Evolutionary conservation across 306 rosid genomes (phyloP), one percentile per base, ranked within the genome.

Genomic region (Hylodesmum podocarpum): DNA sequence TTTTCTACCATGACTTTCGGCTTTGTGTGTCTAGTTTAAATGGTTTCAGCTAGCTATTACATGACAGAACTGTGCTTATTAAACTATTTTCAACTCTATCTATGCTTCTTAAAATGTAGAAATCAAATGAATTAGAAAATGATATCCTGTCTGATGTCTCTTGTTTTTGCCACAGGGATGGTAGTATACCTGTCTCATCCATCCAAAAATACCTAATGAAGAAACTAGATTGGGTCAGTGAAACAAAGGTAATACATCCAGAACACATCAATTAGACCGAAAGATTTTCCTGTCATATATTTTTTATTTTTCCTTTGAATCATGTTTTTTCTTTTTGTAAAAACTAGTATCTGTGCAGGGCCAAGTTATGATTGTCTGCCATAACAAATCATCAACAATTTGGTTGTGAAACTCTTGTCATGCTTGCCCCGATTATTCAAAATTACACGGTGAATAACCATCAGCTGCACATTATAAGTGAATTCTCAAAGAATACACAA

Each of bases 141-240:
- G 14, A 27, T 75, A 25, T 33, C 40, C 37, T 65, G 51, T 14
- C 28, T 83, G 47, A 75, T 64, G 33, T 76, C 11, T 33, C 66
- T 73, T 55, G 27, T 75, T 37, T 73, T 80, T 79, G 68, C 75
- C 37, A 46, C 87, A 95, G 99, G 91, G 90, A 95, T 84, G 94
- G 97, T 79, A 91, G 80, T 71, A 68, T 88, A 49, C 92, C 97
- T 5, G 96, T 90, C 39, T 90, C 94, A 0, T 88, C 78, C 59
- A 82, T 92, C 84, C 97, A 95, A 71, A 91, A 92, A 81, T 91
- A 92, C 82, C 76, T 95, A 11, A 81, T 87, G 92, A 87, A 70
- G 89, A 95, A 95, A 81, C 85, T 95, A 18, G 88, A 92, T 22
- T 89, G 92, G 71, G 66, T 81, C 49, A 88, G 71, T 15, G 97